Evolutionary conservation across 345 rosid genomes (phyloP), one percentile per base, ranked within the genome.

Genomic region (Leavenworthia alabamica): DNA sequence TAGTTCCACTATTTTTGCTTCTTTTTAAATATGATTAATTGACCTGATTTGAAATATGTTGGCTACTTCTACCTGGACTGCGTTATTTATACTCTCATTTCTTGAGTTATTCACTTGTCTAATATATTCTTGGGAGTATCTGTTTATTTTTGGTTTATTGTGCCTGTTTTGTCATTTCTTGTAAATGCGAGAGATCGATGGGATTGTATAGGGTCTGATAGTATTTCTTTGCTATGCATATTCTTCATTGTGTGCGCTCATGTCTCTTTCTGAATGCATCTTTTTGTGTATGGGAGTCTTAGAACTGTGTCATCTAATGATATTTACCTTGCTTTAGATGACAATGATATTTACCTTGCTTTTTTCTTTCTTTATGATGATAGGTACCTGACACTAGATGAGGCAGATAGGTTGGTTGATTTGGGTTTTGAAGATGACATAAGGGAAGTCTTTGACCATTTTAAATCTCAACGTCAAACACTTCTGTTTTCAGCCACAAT

Each of bases 341-440:
- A 52, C 17, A 22, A 26, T 62, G 71, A 22, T 68, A 11, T 39
- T 56, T 23, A 71, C 26, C 60, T 52, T 22, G n/a, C 37, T 4
- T 67, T 4, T 67, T 29, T 72, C 59, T 64, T 5, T 46, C 54
- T 7, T 46, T 48, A 6, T 77, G n/a, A 76, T 56, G 0, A 16
- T 58, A 91, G 98, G 84, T 91, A 88, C 52, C 73, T 91, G 79
- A 88, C 96, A 40, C 71, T 91, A 55, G 98, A 91, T 71, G 96
- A 91, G 77, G 98, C 98, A 8, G 98, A 91, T 74, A 80, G 96
- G 51, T 74, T 88, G 65, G 98, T 91, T 67, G 98, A 91, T 81
- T 80, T 86, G 77, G 98, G 98, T 32, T 91, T 88, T 61, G 98
- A 91, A 77, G 98, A 88, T 67, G 98, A 91, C 78, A 91, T 91